Evolutionary conservation across 2,329 filamentous ascomycete species (phyloP), one percentile per base, ranked within the genome.

Genomic region (Rosellinia necatrix): DNA sequence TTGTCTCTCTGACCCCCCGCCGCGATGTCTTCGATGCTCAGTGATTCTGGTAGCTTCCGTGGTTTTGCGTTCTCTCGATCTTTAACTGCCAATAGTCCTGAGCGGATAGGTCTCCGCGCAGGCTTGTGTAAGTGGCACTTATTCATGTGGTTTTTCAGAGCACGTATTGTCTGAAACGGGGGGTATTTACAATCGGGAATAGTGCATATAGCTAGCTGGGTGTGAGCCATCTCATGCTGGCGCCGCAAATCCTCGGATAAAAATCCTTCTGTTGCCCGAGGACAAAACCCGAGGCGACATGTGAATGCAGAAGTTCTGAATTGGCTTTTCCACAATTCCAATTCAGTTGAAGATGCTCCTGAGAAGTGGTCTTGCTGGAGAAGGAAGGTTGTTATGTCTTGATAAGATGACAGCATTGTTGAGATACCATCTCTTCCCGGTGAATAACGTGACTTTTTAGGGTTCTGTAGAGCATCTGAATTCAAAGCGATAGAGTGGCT

Each of bases 161-260:
- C 37, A 24, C 37, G 35, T 13, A n/a, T 13, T 21, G 48, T 21
- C 9, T 6, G 19, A 30, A 51, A 51, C 3, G 37, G 49, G 9
- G 49, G 49, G 17, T 51, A 51, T 17, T 51, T 30, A 21, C 49
- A 51, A 7, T 43, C 49, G 6, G 49, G 49, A 9, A 43, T 29
- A 9, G 49, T 25, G 21, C 49, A 51, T 6, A 43, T 32, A 8
- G 29, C 10, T 12, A 41, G 38, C 19, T 29, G 49, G 17, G 35
- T 51, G 24, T 51, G 49, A 22, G 35, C 38, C 35, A 43, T 43
- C 27, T 51, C 49, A 25, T 51, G 49, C 13, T 51, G 35, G 38
- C 38, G 49, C 3, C 49, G 38, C 19, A 51, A 17, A 8, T 51
- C 27, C 37, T 51, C 49, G 1, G 49, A 41, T 13, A 13, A 8